Percentiles rank a stretch among this genome's conserved stretches.
These are phyloP conservation scores for Apiotrichum veenhuisii DNA, from an alignment of 1,284 basidiomycete species.

Conservation along the genomic window DNA sequence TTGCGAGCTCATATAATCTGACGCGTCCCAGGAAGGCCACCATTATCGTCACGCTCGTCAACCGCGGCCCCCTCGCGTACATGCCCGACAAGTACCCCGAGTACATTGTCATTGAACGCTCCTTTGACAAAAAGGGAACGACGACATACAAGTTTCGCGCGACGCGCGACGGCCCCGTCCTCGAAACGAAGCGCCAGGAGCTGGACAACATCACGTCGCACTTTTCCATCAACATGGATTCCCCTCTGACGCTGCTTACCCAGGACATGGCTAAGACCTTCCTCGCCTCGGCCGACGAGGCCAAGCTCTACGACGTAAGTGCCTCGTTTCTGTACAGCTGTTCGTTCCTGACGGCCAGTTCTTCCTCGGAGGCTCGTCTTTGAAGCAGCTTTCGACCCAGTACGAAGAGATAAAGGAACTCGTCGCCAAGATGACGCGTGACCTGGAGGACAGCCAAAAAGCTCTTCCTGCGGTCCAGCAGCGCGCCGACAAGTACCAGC, in stretches of 20 bases:
- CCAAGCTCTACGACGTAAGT: constrained; percentile 84
- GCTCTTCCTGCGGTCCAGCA: constrained; percentile 22
- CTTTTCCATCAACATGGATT: constrained; percentile 90
- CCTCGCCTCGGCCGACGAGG: constrained; percentile 72
- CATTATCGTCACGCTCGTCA: constrained; percentile 77
- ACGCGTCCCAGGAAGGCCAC: constrained; percentile 58
- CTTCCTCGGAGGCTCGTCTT: constrained; percentile 89
- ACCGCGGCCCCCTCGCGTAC: constrained; percentile 84
- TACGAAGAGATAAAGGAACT: constrained; percentile 67
- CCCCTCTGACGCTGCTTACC: constrained; percentile 90
- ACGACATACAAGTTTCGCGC: constrained; percentile 81
- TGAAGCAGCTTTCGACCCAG: constrained; percentile 80
- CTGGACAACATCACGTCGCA: constrained; percentile 83
- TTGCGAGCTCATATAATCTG: background rate
- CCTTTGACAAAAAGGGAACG: constrained; percentile 69
- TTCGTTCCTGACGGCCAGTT: constrained; percentile 58
- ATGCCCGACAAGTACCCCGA: constrained; percentile 76
- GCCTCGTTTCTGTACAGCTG: constrained; percentile 53
- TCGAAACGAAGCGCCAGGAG: constrained; percentile 81
- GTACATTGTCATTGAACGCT: constrained; percentile 77
- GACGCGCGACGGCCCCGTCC: constrained; percentile 58
- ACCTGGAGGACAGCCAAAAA: constrained; percentile 22
- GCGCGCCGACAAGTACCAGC: constrained; percentile 18
- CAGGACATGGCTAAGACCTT: constrained; percentile 84
- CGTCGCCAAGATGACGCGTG: constrained; percentile 22